Evolutionary conservation across 345 rosid species (phyloP), one percentile per base, ranked within the genome.

Genomic region (Durio zibethinus): DNA sequence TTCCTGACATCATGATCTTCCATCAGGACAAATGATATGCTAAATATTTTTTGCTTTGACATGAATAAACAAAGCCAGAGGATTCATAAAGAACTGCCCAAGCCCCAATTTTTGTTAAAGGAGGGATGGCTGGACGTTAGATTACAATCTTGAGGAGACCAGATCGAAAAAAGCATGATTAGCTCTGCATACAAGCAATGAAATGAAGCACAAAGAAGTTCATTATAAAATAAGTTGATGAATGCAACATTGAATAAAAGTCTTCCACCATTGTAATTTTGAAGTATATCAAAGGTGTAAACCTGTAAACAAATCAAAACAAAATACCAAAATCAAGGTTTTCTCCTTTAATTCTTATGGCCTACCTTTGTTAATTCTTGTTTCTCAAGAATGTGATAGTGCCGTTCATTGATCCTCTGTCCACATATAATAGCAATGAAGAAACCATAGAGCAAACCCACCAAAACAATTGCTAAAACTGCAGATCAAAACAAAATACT

Each of bases 371-470:
- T 97, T 72, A 97, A 89, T 86, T 94, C 99, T 89, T 97, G 98
- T 80, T 94, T 97, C 76, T 97, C 99, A 56, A 97, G 98, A 80
- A 97, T 89, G 59, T 97, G 99, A 80, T 97, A 93, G 76, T 97
- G 99, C 31, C 99, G 92, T 82, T 97, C 99, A 76, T 84, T 94
- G 75, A 97, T 97, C 91, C 89, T 88, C 83, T 97, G 99, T 71
- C 99, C 99, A 81, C 99, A 97, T 84, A 97, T 97, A 77, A 97
- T 97, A 73, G 98, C 98, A 38, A 97, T 97, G 87, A 97, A 94
- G 86, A 94, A 93, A 62, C 97, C 99, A 56, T 97, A 97, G 72
- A 97, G 95, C 82, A 97, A 80, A 81, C 99, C 99, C 86, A 97
- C 99, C 90, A 97, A 84, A 69, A 97, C 82, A 83, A 97, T 94